Evolutionary conservation across 1,284 basidiomycete species (phyloP), one percentile per base, ranked within the genome.

Genomic region (Thecaphora thlaspeos): DNA sequence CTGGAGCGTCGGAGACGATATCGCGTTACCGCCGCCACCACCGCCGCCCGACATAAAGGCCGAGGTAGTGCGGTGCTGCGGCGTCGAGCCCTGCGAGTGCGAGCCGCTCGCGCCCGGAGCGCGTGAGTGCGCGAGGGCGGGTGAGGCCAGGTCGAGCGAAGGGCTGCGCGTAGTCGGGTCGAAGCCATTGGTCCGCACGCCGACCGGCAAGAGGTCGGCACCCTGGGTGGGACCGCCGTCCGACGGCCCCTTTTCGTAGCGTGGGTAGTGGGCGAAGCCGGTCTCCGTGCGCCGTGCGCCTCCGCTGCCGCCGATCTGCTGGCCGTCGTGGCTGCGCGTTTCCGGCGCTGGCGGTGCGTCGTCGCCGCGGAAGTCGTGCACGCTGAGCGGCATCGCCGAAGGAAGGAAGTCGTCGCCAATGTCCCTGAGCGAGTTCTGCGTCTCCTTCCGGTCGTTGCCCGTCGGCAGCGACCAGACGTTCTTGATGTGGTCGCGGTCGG

Each of bases 401-500:
- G 70, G 66, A 52, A 67, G 43, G 41, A 71, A 68, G 37, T 73
- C 71, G 41, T 70, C 68, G n/a, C 48, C 66, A 23, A 70, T 71
- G 38, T 54, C 67, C 39, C 55, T 61, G 30, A 71, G 61, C 43
- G 67, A 71, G 37, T 73, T 73, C 46, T 72, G 69, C 40, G 51
- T 45, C 37, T 70, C 61, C 37, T 55, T 53, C 12, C 53, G 48
- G 28, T 61, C 51, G n/a, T 61, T 56, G 49, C 57, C 65, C 46
- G 56, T 39, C 7, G 68, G 53, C 4, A 68, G 59, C 21, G 70
- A 59, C 70, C 70, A 73, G 2, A 73, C 66, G n/a, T 51, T 68
- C 49, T 73, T 73, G 56, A 71, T 68, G 45, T 64, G 61, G 46
- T 70, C 68, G 14, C 58, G 50, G 18, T 66, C 66, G 0, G 63